These are phyloP conservation scores for Penicillium daleae DNA, from an alignment of 495 filamentous ascomycete species.

Conservation along the genomic window DNA sequence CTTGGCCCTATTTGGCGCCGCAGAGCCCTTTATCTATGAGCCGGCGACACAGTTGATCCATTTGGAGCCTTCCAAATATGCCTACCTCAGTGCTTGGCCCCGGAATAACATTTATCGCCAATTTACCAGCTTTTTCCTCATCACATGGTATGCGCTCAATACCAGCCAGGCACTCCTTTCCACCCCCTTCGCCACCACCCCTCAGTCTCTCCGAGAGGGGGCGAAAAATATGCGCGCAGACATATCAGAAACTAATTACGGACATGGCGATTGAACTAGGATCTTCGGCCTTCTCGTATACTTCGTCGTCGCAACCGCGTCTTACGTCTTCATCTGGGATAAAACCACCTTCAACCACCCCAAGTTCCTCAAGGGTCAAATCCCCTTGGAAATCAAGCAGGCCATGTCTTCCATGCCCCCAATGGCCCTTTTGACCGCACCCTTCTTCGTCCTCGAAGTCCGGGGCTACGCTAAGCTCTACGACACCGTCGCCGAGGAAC, in stretches of 20 bases:
- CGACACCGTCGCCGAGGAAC: slow-evolving; percentile 71
- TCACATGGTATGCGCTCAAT: slow-evolving; percentile 71
- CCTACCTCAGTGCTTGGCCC: slow-evolving; percentile 79
- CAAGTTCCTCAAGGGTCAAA: slow-evolving; percentile 94
- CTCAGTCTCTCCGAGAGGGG: no score
- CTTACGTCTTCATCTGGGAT: slow-evolving; percentile 93
- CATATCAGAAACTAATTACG: slow-evolving; percentile 8
- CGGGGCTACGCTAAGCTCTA: slow-evolving; percentile 88
- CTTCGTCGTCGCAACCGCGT: slow-evolving; percentile 80
- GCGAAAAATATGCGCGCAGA: background rate
- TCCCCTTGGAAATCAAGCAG: slow-evolving; percentile 83
- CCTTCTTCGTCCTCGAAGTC: slow-evolving; percentile 83
- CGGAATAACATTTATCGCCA: slow-evolving; percentile 84
- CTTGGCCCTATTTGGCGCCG: slow-evolving; percentile 46
- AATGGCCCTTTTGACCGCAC: slow-evolving; percentile 83
- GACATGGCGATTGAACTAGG: slow-evolving; percentile 49
- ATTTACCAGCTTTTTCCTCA: slow-evolving; percentile 72
- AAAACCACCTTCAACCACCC: slow-evolving; percentile 87
- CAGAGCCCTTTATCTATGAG: slow-evolving; percentile 62
- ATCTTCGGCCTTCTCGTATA: slow-evolving; percentile 83
- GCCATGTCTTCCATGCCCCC: slow-evolving; percentile 72
- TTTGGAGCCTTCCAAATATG: slow-evolving; percentile 72
- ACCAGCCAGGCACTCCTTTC: background rate
- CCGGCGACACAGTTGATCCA: slow-evolving; percentile 73
- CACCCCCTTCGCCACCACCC: background rate